A percentile compares a stretch with the other conserved stretches of the same genome.
Evolutionary conservation across 2,329 filamentous ascomycete species (phyloP).

Genomic region (Chaetothyriales sp.): DNA sequence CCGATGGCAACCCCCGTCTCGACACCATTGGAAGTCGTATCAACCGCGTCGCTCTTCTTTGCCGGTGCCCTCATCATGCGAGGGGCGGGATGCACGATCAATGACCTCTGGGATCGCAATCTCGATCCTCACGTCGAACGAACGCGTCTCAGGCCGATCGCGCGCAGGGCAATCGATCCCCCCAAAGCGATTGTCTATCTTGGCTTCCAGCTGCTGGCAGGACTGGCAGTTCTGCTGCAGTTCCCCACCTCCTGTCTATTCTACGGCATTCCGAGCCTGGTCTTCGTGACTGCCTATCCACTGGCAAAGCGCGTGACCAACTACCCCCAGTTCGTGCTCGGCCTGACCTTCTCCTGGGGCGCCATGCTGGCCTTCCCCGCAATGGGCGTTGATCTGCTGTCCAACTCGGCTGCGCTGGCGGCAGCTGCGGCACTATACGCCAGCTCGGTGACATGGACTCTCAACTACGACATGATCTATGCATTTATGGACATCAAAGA

Average conservation of each 20-base stretch:
- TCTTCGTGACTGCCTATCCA: slow-evolving; percentile 34
- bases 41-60: slow-evolving; percentile 27
- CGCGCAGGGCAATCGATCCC: slow-evolving; percentile 35
- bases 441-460: slow-evolving; percentile 34
- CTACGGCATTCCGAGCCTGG: slow-evolving; percentile 29
- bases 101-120: slow-evolving; percentile 41
- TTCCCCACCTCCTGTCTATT: slow-evolving; percentile 29
- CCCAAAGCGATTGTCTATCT: slow-evolving; percentile 31
- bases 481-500: slow-evolving; percentile 38
- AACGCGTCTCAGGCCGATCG: slow-evolving; percentile 37
- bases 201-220: slow-evolving; percentile 27
- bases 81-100: slow-evolving; percentile 39
- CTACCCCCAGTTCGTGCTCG: slow-evolving; percentile 38
- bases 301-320: slow-evolving; percentile 39
- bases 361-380: slow-evolving; percentile 35
- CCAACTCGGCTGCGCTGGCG: slow-evolving; percentile 22
- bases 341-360: slow-evolving; percentile 37
- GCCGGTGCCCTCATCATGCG: slow-evolving; percentile 35
- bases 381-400: slow-evolving; percentile 31
- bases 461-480: slow-evolving; percentile 38
- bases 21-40: slow-evolving; percentile 23
- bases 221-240: slow-evolving; percentile 29
- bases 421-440: slow-evolving; percentile 30
- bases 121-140: slow-evolving; percentile 38
- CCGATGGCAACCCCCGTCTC: slow-evolving; percentile 23